Evolutionary conservation across 2,329 filamentous ascomycete species (phyloP).

Genomic region (Purpureocillium lavendulum): DNA sequence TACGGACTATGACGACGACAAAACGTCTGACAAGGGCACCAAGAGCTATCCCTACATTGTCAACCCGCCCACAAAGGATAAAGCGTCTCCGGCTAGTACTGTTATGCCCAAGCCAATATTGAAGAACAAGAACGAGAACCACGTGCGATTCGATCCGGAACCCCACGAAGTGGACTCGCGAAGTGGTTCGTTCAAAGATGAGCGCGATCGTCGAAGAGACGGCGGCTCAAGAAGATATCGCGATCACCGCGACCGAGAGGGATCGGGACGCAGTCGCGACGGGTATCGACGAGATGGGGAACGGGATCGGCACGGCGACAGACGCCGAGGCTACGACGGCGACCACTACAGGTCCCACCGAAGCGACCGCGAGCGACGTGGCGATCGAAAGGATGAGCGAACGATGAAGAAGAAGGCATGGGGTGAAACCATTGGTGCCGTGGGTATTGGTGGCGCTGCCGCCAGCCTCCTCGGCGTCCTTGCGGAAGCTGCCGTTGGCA

Average conservation of each 20-base stretch:
- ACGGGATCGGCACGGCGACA: constrained; percentile 14
- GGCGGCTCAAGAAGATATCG: constrained; percentile 11
- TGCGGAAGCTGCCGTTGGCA: constrained; percentile 41
- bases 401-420: constrained; percentile 34
- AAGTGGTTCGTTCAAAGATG: constrained; percentile 20
- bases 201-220: constrained; percentile 18
- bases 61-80: constrained; percentile 22
- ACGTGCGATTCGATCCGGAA: constrained; percentile 44
- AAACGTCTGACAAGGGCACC: constrained; percentile 17
- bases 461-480: constrained; percentile 50
- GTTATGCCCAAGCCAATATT: constrained; percentile 48
- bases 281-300: constrained; percentile 22
- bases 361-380: constrained; percentile 29
- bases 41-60: constrained; percentile 28
- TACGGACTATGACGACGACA: constrained; percentile 25
- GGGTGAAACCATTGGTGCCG: constrained; percentile 47
- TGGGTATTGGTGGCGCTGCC: constrained; percentile 52
- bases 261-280: constrained; percentile 9
- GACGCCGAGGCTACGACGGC: constrained; percentile 14
- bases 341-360: constrained; percentile 30
- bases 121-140: constrained; percentile 51
- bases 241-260: constrained; percentile 18
- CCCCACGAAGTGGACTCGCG: constrained; percentile 33
- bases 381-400: constrained; percentile 27
- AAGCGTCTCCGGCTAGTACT: constrained; percentile 25